phyloP scores from a whole-genome alignment of 306 rosid species.

The Vicia faba region DNA sequence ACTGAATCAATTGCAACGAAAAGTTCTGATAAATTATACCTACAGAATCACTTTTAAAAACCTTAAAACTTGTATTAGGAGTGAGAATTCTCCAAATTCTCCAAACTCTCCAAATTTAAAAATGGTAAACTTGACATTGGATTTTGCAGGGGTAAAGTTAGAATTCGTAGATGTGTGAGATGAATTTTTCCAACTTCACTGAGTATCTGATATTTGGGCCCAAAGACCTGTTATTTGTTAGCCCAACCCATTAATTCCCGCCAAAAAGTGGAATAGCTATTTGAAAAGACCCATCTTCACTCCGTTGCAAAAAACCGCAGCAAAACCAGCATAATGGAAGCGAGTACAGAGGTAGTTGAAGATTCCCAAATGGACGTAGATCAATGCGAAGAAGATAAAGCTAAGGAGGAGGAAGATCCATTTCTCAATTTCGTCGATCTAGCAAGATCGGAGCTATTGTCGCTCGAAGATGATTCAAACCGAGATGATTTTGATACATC shows the following conservation, averaged over 20 bases:
- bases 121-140: too few species aligned
- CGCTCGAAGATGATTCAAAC: slow-evolving; percentile 46
- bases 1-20: too few species aligned
- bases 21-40: too few species aligned
- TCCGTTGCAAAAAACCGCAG: slow-evolving; percentile 33
- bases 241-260: slow-evolving; percentile 28
- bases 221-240: background rate
- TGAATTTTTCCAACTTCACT: too few species aligned
- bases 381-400: slow-evolving; percentile 32
- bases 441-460: slow-evolving; percentile 61
- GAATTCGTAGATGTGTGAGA: too few species aligned
- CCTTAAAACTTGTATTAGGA: too few species aligned
- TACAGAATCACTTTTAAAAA: too few species aligned
- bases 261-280: slow-evolving; percentile 30
- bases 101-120: too few species aligned
- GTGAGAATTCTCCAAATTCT: too few species aligned
- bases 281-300: background rate
- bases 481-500: slow-evolving; percentile 38
- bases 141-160: too few species aligned
- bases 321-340: background rate
- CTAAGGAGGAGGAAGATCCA: slow-evolving; percentile 56
- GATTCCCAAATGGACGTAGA: slow-evolving; percentile 59
- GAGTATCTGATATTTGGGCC: background rate
- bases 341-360: slow-evolving; percentile 19
- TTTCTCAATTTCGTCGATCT: slow-evolving; percentile 69